Evolutionary conservation across 805 yeast genomes (phyloP).

Genomic region (Blastobotrys americana): DNA sequence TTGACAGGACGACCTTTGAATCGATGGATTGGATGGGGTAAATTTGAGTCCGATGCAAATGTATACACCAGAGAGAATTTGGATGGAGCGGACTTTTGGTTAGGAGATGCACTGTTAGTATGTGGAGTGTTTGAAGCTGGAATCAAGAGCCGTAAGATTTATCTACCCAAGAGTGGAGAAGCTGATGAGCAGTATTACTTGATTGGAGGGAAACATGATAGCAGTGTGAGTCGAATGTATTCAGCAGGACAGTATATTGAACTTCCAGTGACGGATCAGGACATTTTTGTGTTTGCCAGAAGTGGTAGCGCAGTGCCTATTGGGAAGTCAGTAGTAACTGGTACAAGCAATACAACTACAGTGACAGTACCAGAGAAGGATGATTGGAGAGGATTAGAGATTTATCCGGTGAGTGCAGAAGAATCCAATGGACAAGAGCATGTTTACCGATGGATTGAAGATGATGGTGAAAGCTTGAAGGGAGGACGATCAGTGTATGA

Average conservation of each 20-base stretch:
- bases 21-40: conserved; percentile 2
- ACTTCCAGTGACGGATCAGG: conserved; percentile 4
- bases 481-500: neutral
- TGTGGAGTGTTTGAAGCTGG: conserved; percentile 6
- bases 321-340: conserved; percentile 6
- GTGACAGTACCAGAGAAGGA: neutral
- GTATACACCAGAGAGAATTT: conserved; percentile 2
- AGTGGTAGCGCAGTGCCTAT: conserved; percentile 8
- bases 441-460: conserved; percentile 6
- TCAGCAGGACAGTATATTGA: conserved; percentile 3
- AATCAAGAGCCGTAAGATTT: neutral
- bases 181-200: neutral
- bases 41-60: conserved; percentile 1
- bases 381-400: conserved; percentile 8
- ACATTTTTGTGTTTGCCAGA: conserved; percentile 9
- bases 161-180: conserved; percentile 1
- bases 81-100: conserved; percentile 9
- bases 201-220: no score
- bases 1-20: neutral
- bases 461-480: conserved; percentile 5
- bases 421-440: conserved; percentile 6
- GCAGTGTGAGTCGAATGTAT: neutral
- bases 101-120: conserved; percentile 6
- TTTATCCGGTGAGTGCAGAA: conserved; percentile 6
- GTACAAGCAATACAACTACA: neutral